Base-by-base conservation (phyloP, 495 filamentous ascomycete species). In the Astrothelium macrocarpum region DNA sequence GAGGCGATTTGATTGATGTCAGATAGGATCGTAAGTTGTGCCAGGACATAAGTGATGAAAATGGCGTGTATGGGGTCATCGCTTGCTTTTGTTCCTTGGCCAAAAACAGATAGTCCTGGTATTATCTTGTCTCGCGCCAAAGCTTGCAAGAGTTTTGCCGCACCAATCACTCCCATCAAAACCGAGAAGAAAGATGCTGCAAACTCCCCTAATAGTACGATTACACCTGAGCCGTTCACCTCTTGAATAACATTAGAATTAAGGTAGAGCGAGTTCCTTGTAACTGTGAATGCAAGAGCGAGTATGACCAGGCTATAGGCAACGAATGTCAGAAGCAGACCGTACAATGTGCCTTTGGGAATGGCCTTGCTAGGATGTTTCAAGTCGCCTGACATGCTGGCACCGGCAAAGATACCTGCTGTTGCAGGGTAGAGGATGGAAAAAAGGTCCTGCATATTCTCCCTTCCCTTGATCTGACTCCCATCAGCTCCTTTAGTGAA, bases 1-100 rank as follows among this genome's bases (percentile, higher is more conserved):
- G 88, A 90, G 16, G 90, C 90, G 63, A 95, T 94, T 62, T 89
- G 87, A 74, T 95, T 95, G 68, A 95, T 83, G 70, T 94, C 86
- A 62, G 87, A 88, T 39, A 95, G 80, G 77, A 95, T 89, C 2
- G 89, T 90, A 28, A 91, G 61, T 71, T 95, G 90, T 1, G 90
- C 84, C 36, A 90, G 81, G 14, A 87, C 64, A 65, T 85, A 93
- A 0, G 90, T 94, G 31, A 91, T 71, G 58, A 94, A 75, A 59
- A 95, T 90, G 2, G 90, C 90, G 67, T 84, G 79, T 7, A 86
- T 80, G 0, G 90, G 90, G 66, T 95, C 90, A 68, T 95, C 90
- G 36, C 78, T 81, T 56, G 82, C 83, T 66, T 81, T 84, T 5
- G 87, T 90, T 18, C 90, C 90, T 73, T 88, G 87, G 36, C 85